Conservation (phyloP, 805 yeast genomes). For the Monosporozyma siamensis region DNA sequence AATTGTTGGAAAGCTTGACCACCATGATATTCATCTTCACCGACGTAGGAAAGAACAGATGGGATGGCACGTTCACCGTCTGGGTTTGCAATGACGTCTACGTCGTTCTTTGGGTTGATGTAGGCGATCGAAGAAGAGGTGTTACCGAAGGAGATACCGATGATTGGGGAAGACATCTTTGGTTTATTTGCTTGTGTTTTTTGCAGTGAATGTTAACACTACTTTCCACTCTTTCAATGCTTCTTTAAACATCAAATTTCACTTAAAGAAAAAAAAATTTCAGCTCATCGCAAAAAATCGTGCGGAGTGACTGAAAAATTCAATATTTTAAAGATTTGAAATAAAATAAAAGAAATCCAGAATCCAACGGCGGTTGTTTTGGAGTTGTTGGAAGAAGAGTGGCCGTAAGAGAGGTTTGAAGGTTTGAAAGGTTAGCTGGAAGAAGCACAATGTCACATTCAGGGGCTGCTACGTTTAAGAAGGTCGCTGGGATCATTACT, state of each 20-base stretch:
- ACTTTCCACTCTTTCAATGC: too few species aligned
- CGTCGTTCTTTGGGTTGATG: constrained; percentile 72
- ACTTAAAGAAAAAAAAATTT: neutral
- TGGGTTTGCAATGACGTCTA: constrained; percentile 96
- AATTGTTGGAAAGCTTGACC: constrained; percentile 90
- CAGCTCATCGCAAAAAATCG: constrained; percentile 2
- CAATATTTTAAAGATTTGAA: neutral
- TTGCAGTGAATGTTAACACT: too few species aligned
- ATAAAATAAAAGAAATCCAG: too few species aligned
- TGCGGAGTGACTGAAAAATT: neutral
- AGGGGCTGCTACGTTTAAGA: constrained; percentile 48
- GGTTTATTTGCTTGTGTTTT: neutral
- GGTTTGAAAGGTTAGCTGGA: neutral
- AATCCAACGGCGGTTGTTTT: too few species aligned
- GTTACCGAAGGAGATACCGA: constrained; percentile 96
- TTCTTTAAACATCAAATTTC: neutral
- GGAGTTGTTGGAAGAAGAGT: too few species aligned
- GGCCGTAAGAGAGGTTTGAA: too few species aligned
- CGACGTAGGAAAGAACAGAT: constrained; percentile 83
- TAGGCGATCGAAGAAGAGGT: constrained; percentile 91
- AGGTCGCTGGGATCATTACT: constrained; percentile 47
- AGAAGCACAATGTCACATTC: constrained; percentile 30
- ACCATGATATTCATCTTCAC: constrained; percentile 94
- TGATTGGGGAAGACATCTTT: constrained; percentile 42
- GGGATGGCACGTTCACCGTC: constrained; percentile 98